These are phyloP conservation scores for Golubevia sp. DNA, from an alignment of 1,284 basidiomycete genomes.

Conservation along the genomic window DNA sequence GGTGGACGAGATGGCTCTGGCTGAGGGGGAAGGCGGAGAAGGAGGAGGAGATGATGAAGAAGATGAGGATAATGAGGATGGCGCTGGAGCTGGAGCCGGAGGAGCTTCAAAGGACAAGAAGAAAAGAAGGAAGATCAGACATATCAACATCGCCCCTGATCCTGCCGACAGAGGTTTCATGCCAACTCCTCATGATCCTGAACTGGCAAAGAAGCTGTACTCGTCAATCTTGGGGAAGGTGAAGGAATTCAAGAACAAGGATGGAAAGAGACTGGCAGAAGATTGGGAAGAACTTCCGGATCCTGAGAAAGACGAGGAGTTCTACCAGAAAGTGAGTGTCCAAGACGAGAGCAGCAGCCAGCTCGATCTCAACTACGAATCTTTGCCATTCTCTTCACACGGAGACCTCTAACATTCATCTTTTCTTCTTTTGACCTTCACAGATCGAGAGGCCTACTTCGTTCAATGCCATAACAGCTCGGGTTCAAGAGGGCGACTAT, in stretches of 20 bases:
- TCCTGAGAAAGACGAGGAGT: slow-evolving; percentile 38
- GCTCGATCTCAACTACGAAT: background rate
- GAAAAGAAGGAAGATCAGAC: no score
- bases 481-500: slow-evolving; percentile 42
- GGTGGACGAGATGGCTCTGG: no score
- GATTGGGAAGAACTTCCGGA: slow-evolving; percentile 37
- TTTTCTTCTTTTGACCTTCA: no score
- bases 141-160: no score
- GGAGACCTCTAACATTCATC: background rate
- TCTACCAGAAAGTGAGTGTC: slow-evolving; percentile 16
- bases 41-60: slow-evolving; percentile 8
- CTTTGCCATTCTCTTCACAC: background rate
- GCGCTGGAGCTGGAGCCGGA: no score
- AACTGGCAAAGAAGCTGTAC: background rate
- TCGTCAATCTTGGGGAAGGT: slow-evolving; percentile 3
- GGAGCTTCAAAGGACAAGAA: no score
- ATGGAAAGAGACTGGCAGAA: slow-evolving; percentile 22
- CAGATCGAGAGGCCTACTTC: slow-evolving; percentile 31
- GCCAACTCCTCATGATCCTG: no score
- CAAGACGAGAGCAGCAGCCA: background rate
- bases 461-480: slow-evolving; percentile 35
- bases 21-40: background rate
- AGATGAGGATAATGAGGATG: slow-evolving; percentile 8
- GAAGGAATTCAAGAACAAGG: slow-evolving; percentile 15
- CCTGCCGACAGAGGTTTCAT: no score